These are phyloP conservation scores for Cercospora beticola DNA, from an alignment of 2,329 filamentous ascomycete genomes.

Conservation along the genomic window DNA sequence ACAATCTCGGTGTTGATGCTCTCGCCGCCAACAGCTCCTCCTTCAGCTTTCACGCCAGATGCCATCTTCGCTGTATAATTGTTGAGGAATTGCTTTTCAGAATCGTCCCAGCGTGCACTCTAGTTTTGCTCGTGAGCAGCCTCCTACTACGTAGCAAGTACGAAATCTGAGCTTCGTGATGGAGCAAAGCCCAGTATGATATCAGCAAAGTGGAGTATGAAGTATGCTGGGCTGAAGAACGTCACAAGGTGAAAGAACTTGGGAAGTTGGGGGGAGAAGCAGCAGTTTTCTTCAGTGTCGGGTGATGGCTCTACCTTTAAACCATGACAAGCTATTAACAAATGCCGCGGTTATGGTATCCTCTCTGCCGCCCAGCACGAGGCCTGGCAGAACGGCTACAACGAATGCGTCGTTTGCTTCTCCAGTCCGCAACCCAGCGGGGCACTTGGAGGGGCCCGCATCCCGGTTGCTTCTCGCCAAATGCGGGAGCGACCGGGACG, in stretches of 20 bases:
- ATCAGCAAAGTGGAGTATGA: conserved; percentile 27
- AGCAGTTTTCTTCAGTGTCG: conserved; percentile 5
- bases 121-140: not conserved
- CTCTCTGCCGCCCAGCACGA: conserved; percentile 13
- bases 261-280: conserved; percentile 1
- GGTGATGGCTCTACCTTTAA: conserved; percentile 22
- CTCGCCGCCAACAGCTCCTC: conserved; percentile 52
- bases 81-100: not conserved
- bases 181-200: conserved; percentile 10
- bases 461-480: conserved; percentile 7
- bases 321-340: conserved; percentile 3
- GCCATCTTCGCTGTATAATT: not conserved
- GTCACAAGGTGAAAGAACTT: not conserved
- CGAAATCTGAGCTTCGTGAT: not conserved
- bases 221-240: conserved; percentile 5
- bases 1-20: conserved; percentile 95
- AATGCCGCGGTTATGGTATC: conserved; percentile 24
- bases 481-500: not conserved
- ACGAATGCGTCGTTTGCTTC: not conserved
- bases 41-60: conserved; percentile 9
- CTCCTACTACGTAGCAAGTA: not conserved
- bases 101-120: not conserved
- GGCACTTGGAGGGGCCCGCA: conserved; percentile 7
- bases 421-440: conserved; percentile 10
- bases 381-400: conserved; percentile 13